Conservation (phyloP, 345 rosid species). For the Salix suchowensis region DNA sequence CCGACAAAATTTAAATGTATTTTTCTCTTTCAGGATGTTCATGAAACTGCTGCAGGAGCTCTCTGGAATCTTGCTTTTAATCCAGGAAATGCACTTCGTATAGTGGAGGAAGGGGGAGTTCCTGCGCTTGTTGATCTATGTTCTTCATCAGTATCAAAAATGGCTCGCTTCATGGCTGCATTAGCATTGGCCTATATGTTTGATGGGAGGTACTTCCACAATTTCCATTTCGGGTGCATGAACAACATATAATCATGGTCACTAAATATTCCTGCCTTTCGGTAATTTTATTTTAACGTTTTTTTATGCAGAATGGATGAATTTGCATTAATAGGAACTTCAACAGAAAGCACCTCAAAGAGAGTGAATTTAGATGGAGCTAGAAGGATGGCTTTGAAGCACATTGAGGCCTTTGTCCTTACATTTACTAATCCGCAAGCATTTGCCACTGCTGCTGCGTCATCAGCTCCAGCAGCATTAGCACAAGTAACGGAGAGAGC, state of each 20-base stretch:
- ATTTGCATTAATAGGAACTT: slow-evolving; percentile 6
- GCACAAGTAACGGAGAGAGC: slow-evolving; percentile 28
- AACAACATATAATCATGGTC: not conserved
- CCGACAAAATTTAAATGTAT: not conserved
- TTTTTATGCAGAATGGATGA: slow-evolving; percentile 37
- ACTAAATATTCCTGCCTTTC: not conserved
- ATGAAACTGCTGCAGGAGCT: slow-evolving; percentile 53
- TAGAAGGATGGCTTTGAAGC: slow-evolving; percentile 30
- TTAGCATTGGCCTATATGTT: slow-evolving; percentile 39
- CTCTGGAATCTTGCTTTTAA: slow-evolving; percentile 46
- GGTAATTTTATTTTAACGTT: not conserved
- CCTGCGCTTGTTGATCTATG: slow-evolving; percentile 36
- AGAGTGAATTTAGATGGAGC: slow-evolving; percentile 9
- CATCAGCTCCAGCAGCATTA: slow-evolving; percentile 25
- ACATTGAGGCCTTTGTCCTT: slow-evolving; percentile 27
- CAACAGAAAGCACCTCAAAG: slow-evolving; percentile 19
- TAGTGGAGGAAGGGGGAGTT: slow-evolving; percentile 40
- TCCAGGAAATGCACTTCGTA: slow-evolving; percentile 36
- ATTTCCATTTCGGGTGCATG: not conserved
- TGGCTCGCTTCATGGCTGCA: slow-evolving; percentile 47
- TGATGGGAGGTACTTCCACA: slow-evolving; percentile 29
- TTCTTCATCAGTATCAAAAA: slow-evolving; percentile 35
- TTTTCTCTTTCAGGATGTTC: slow-evolving; percentile 36
- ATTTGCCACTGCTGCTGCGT: slow-evolving; percentile 10
- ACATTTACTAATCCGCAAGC: slow-evolving; percentile 26